Evolutionary conservation across 148 eudicot species (phyloP).

Genomic region (Nyssa sinensis): DNA sequence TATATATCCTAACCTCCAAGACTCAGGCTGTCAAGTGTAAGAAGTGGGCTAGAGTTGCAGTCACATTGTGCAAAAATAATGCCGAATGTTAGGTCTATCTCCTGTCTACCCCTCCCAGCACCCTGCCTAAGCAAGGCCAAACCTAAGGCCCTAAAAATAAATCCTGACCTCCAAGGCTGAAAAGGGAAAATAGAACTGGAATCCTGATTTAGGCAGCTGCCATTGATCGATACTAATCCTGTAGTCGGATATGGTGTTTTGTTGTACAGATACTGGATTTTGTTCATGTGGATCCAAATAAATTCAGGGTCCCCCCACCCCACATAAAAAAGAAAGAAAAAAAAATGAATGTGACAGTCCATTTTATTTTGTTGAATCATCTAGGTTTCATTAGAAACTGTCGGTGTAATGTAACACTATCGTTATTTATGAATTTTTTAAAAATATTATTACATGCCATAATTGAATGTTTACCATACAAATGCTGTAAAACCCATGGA

Average conservation of each 20-base stretch:
- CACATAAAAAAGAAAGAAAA: too few species aligned
- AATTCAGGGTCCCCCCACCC: too few species aligned
- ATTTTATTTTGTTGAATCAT: not conserved
- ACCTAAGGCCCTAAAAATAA: too few species aligned
- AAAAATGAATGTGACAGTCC: not conserved
- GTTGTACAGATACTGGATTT: not conserved
- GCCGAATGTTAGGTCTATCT: too few species aligned
- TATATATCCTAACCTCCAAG: not conserved
- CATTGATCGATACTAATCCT: not conserved
- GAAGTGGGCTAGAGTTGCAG: too few species aligned
- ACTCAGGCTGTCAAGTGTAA: too few species aligned
- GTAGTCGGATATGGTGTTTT: not conserved
- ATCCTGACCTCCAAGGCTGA: not conserved
- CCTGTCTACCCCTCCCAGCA: too few species aligned
- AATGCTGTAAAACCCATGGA: too few species aligned
- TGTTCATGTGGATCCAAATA: not conserved
- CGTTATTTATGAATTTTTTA: not conserved
- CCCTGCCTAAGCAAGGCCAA: too few species aligned
- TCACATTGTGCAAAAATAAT: too few species aligned
- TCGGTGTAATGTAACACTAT: not conserved
- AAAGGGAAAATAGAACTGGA: not conserved
- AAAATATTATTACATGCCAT: not conserved
- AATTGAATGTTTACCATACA: too few species aligned
- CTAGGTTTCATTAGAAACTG: not conserved
- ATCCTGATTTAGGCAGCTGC: not conserved